Conservation (phyloP, 352 stramenopile genomes). For the Globisporangium emineosum region DNA sequence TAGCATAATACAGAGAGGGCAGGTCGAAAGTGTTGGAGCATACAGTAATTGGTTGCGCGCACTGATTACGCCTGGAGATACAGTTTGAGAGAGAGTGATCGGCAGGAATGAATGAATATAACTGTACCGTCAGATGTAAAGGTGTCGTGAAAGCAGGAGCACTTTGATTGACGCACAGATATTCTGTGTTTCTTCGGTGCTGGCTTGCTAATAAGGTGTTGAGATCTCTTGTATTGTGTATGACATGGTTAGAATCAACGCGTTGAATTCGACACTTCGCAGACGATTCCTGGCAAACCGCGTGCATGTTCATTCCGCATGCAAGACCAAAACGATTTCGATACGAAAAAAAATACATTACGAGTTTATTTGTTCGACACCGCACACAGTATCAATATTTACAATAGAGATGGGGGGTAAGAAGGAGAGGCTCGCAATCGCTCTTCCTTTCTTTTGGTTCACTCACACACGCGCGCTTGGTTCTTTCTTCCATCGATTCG, state of each 20-base stretch:
- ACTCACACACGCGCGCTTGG: neutral
- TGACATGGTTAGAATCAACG: too few species aligned
- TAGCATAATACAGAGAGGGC: neutral
- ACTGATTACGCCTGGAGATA: neutral
- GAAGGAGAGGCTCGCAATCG: neutral
- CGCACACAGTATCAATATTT: neutral
- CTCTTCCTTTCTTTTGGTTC: neutral
- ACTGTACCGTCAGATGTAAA: too few species aligned
- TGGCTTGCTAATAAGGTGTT: too few species aligned
- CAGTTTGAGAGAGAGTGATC: neutral
- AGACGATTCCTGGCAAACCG: neutral
- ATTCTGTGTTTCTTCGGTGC: too few species aligned
- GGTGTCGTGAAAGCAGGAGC: too few species aligned
- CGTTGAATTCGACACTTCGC: too few species aligned
- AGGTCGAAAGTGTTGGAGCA: neutral
- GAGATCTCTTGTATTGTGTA: too few species aligned
- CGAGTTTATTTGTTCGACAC: conserved; percentile 8
- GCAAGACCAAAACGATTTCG: neutral
- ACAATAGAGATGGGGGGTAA: conserved; percentile 2
- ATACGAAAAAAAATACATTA: conserved; percentile 9
- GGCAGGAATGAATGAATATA: neutral
- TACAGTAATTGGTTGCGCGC: neutral
- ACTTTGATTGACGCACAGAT: too few species aligned
- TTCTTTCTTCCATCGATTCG: neutral
- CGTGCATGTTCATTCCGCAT: neutral